Evolutionary conservation across 1,139 yeast species (phyloP).

Genomic region (Taphrina confusa): DNA sequence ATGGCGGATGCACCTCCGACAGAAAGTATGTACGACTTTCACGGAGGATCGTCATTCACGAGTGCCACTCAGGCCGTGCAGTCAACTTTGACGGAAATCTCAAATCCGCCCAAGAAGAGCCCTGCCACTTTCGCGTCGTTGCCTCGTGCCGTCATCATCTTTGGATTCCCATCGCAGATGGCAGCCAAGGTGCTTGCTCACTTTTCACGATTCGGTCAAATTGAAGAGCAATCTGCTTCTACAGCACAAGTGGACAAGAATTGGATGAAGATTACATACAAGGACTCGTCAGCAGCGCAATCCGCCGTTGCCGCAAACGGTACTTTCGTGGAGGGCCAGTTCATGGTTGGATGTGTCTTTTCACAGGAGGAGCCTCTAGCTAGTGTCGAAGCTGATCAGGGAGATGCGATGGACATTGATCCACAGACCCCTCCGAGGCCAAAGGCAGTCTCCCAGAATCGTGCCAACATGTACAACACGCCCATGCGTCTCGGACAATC

Average conservation of each 20-base stretch:
- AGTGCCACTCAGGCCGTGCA: not conserved
- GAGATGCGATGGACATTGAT: conserved; percentile 34
- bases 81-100: not conserved
- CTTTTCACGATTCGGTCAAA: conserved; percentile 77
- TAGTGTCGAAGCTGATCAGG: conserved; percentile 8
- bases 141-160: conserved; percentile 65
- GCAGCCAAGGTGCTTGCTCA: conserved; percentile 68
- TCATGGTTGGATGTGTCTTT: conserved; percentile 68
- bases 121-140: conserved; percentile 10
- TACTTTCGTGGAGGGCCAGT: conserved; percentile 61
- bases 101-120: not conserved
- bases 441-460: not conserved
- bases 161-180: conserved; percentile 81
- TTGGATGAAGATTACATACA: conserved; percentile 87
- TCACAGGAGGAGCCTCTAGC: conserved; percentile 32
- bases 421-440: conserved; percentile 28
- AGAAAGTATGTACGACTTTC: conserved; percentile 37
- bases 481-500: not conserved
- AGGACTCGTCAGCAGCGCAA: conserved; percentile 70
- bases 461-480: not conserved
- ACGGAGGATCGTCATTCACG: conserved; percentile 31
- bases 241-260: conserved; percentile 46
- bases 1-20: conserved; percentile 38
- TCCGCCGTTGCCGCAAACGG: conserved; percentile 87
- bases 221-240: conserved; percentile 68